Evolutionary conservation across 2,329 filamentous ascomycete genomes (phyloP).

Genomic region (Bipolaris victoriae): DNA sequence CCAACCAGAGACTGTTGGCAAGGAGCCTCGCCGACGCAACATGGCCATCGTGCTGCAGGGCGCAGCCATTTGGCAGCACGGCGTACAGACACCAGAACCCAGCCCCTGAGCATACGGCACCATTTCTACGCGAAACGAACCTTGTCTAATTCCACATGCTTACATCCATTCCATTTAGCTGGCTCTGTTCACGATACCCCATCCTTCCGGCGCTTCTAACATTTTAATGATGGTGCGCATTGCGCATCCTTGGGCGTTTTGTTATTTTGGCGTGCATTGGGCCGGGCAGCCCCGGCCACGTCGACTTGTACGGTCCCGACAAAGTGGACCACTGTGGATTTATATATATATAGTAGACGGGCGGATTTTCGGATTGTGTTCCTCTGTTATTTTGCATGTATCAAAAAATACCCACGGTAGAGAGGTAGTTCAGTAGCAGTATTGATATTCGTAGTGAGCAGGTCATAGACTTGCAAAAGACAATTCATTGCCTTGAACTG

Average conservation of each 20-base stretch:
- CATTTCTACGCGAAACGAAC: conserved; percentile 7
- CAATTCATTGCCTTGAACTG: too few species aligned
- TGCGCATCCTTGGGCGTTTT: conserved; percentile 14
- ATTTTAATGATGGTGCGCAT: conserved; percentile 2
- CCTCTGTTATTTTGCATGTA: background rate
- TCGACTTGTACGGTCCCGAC: conserved; percentile 2
- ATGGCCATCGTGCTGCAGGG: conserved; percentile 37
- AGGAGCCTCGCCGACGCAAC: conserved; percentile 30
- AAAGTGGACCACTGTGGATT: background rate
- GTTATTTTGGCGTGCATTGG: conserved; percentile 7
- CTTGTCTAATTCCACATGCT: conserved; percentile 8
- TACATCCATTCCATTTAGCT: conserved; percentile 8
- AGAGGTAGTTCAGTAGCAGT: background rate
- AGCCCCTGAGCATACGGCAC: conserved; percentile 37
- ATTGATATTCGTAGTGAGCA: background rate
- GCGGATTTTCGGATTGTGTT: background rate
- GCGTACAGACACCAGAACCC: conserved; percentile 48
- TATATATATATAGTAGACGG: background rate
- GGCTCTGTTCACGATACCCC: conserved; percentile 28
- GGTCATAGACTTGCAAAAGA: too few species aligned
- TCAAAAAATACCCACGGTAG: background rate
- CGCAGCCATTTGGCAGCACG: conserved; percentile 40
- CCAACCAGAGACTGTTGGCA: conserved; percentile 4
- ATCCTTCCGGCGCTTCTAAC: conserved; percentile 13
- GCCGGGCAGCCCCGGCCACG: conserved; percentile 8